phyloP scores from a whole-genome alignment of 2,329 filamentous ascomycete genomes.

The Colletotrichum siamense region DNA sequence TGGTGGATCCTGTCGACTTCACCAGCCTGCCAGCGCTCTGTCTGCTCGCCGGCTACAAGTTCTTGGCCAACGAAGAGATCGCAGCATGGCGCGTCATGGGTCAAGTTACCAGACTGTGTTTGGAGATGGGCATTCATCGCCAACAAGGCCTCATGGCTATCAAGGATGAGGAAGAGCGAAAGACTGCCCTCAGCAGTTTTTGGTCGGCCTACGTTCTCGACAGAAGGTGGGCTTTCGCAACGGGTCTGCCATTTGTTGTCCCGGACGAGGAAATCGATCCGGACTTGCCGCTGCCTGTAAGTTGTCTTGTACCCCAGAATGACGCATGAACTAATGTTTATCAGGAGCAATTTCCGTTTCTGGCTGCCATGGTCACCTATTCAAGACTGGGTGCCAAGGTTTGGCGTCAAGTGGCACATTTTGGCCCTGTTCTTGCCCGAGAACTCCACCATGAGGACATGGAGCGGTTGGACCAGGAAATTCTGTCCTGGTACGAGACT shows the following conservation, averaged over 20 bases:
- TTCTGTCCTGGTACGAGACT: conserved; percentile 84
- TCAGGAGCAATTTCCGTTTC: conserved; percentile 67
- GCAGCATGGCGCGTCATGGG: conserved; percentile 89
- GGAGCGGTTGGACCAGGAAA: conserved; percentile 80
- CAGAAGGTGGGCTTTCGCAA: conserved; percentile 87
- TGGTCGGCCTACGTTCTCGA: conserved; percentile 90
- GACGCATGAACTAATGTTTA: conserved; percentile 23
- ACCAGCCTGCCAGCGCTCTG: conserved; percentile 55
- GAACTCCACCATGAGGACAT: conserved; percentile 78
- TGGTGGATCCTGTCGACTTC: conserved; percentile 56
- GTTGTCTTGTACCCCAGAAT: conserved; percentile 26
- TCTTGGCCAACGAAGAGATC: conserved; percentile 84
- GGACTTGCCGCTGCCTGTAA: conserved; percentile 78
- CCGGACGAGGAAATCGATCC: conserved; percentile 88
- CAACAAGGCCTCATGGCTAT: conserved; percentile 76
- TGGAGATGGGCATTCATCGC: conserved; percentile 84
- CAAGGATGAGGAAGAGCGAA: conserved; percentile 70
- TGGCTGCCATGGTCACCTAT: conserved; percentile 85
- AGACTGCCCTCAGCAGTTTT: conserved; percentile 74
- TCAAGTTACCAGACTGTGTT: conserved; percentile 78
- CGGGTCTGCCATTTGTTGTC: conserved; percentile 83
- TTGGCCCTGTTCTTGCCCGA: conserved; percentile 63
- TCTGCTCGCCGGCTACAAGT: conserved; percentile 72
- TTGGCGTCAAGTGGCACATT: conserved; percentile 80
- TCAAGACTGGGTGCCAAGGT: conserved; percentile 84